phyloP scores from a whole-genome alignment of 208 protist species.

The Crithidia expoeki region DNA sequence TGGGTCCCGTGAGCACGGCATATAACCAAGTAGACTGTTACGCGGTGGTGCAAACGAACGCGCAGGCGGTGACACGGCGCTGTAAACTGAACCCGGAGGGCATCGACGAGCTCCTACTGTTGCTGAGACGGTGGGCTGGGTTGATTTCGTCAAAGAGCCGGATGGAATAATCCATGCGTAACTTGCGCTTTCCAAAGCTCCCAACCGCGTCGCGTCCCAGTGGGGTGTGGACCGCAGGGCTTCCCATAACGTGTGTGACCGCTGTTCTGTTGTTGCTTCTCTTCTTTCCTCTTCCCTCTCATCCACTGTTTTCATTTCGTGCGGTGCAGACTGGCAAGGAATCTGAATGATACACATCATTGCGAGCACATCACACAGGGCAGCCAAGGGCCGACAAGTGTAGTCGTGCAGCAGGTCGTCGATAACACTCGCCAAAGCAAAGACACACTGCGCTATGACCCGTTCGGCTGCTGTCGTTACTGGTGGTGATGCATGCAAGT shows the following conservation, averaged over 20 bases:
- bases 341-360: not conserved
- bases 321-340: not conserved
- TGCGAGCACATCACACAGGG: conserved; percentile 42
- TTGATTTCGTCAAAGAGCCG: too few relatives aligned
- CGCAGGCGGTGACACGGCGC: not conserved
- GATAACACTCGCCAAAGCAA: conserved; percentile 31
- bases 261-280: not conserved
- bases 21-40: conserved; percentile 23
- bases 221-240: conserved; percentile 19
- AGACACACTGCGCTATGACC: conserved; percentile 38
- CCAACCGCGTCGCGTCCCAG: conserved; percentile 18
- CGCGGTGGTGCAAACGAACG: not conserved
- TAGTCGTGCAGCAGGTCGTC: conserved; percentile 69
- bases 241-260: conserved; percentile 7
- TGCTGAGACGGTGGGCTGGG: too few relatives aligned
- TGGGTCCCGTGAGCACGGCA: conserved; percentile 25
- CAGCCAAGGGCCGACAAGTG: conserved; percentile 27
- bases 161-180: conserved; percentile 9
- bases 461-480: not conserved
- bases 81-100: too few relatives aligned
- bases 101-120: not conserved
- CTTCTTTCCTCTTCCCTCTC: not conserved
- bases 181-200: conserved; percentile 21
- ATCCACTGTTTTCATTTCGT: too few relatives aligned
- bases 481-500: too few relatives aligned